Evolutionary conservation across 2,329 filamentous ascomycete species (phyloP).

Genomic region (Fusarium chaquense): DNA sequence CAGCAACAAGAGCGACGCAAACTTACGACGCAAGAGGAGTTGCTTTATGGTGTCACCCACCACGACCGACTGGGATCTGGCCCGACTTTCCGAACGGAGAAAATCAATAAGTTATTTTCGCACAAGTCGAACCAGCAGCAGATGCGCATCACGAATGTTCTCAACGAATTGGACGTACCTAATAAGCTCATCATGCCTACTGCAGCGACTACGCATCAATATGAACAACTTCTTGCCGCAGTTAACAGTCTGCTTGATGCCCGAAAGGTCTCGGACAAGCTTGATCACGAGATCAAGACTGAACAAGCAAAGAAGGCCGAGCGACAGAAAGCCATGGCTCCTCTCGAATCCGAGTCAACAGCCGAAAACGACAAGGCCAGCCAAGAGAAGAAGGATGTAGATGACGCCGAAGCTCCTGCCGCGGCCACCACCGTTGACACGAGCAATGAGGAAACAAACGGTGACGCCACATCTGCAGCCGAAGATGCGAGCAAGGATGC

Average conservation of each 20-base stretch:
- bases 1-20: conserved; percentile 69
- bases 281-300: conserved; percentile 76
- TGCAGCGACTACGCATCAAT: conserved; percentile 75
- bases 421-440: conserved; percentile 5
- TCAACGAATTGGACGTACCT: conserved; percentile 78
- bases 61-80: conserved; percentile 88
- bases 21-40: conserved; percentile 80
- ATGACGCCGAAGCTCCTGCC: conserved; percentile 30
- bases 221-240: conserved; percentile 76
- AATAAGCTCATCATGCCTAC: conserved; percentile 80
- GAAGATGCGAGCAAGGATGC: conserved; percentile 40
- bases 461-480: conserved; percentile 11
- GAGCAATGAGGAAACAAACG: conserved; percentile 28
- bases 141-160: conserved; percentile 77
- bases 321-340: conserved; percentile 56
- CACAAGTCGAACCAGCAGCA: conserved; percentile 83
- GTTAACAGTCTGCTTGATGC: conserved; percentile 78
- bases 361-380: conserved; percentile 36
- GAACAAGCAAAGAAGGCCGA: conserved; percentile 69
- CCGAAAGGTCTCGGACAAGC: conserved; percentile 79
- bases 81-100: conserved; percentile 89
- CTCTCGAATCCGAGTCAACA: conserved; percentile 21
- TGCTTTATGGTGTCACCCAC: conserved; percentile 84
- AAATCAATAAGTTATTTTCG: conserved; percentile 80
- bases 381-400: conserved; percentile 18